Conservation (phyloP, 331 rosid species). For the Pyrus hybrid region DNA sequence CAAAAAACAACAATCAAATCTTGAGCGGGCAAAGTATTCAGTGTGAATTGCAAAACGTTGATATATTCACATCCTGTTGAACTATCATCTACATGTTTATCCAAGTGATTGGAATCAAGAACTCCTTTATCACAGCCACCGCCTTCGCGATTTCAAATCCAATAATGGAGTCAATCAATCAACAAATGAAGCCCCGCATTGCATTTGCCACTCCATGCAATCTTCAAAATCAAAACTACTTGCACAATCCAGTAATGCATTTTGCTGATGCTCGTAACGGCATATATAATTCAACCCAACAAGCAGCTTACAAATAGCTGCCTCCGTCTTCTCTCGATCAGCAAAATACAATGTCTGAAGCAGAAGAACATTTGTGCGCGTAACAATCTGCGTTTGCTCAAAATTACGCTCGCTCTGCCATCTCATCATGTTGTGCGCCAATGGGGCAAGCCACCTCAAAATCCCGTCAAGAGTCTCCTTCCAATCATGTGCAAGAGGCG, state of each 20-base stretch:
- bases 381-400: slow-evolving; percentile 71
- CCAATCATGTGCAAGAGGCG: slow-evolving; percentile 97
- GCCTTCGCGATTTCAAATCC: slow-evolving; percentile 19
- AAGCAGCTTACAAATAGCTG: slow-evolving; percentile 74
- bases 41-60: slow-evolving; percentile 28
- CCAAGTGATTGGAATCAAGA: slow-evolving; percentile 24
- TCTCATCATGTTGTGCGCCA: slow-evolving; percentile 86
- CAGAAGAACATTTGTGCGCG: slow-evolving; percentile 65
- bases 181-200: slow-evolving; percentile 47
- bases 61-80: slow-evolving; percentile 31
- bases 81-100: slow-evolving; percentile 16
- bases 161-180: slow-evolving; percentile 28
- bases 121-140: slow-evolving; percentile 13
- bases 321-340: slow-evolving; percentile 75
- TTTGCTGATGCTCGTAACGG: slow-evolving; percentile 92
- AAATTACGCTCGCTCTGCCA: slow-evolving; percentile 95
- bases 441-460: slow-evolving; percentile 71
- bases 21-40: slow-evolving; percentile 18
- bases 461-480: slow-evolving; percentile 73
- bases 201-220: slow-evolving; percentile 83
- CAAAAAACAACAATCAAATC: slow-evolving; percentile 14
- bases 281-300: slow-evolving; percentile 90
- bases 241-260: slow-evolving; percentile 77
- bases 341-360: slow-evolving; percentile 86
- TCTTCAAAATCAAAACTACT: slow-evolving; percentile 91